Evolutionary conservation across 352 stramenopile species (phyloP).

Genomic region (Pythium grandisporangium): DNA sequence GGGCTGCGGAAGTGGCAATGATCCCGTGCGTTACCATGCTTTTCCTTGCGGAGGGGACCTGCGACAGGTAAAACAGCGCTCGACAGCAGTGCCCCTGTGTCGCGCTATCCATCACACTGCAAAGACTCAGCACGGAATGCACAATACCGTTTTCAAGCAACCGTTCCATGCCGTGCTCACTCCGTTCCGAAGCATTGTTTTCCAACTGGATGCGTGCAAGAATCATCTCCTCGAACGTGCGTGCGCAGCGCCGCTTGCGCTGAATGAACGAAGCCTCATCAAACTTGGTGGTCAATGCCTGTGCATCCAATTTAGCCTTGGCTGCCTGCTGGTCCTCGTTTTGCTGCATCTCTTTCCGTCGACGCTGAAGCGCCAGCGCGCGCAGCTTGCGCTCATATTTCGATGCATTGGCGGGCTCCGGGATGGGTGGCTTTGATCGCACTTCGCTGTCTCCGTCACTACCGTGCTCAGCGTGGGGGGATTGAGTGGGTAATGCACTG

Average conservation of each 20-base stretch:
- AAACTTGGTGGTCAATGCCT: slow-evolving; percentile 4
- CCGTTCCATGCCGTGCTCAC: slow-evolving; percentile 14
- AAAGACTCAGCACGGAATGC: slow-evolving; percentile 40
- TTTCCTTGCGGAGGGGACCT: slow-evolving; percentile 27
- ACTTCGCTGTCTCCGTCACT: neutral
- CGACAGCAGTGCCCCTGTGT: slow-evolving; percentile 61
- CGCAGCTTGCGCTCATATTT: neutral
- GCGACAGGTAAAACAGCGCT: slow-evolving; percentile 55
- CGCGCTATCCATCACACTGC: slow-evolving; percentile 24
- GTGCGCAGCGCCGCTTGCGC: slow-evolving; percentile 57
- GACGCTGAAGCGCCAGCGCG: neutral
- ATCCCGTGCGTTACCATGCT: slow-evolving; percentile 43
- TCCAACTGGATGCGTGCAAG: slow-evolving; percentile 18
- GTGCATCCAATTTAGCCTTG: too few relatives aligned
- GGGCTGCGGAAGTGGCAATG: slow-evolving; percentile 28
- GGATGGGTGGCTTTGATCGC: neutral
- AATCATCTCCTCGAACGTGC: slow-evolving; percentile 77
- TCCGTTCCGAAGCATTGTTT: neutral
- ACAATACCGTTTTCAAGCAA: slow-evolving; percentile 64
- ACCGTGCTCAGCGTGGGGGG: too few relatives aligned
- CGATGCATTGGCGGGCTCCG: neutral
- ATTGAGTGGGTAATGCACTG: neutral
- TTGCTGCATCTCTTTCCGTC: neutral
- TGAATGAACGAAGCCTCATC: slow-evolving; percentile 24
- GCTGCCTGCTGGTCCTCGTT: neutral